A percentile compares a stretch with the other conserved stretches of the same genome.
Conservation (phyloP, 1,284 basidiomycete genomes). For the Tilletia horrida region DNA sequence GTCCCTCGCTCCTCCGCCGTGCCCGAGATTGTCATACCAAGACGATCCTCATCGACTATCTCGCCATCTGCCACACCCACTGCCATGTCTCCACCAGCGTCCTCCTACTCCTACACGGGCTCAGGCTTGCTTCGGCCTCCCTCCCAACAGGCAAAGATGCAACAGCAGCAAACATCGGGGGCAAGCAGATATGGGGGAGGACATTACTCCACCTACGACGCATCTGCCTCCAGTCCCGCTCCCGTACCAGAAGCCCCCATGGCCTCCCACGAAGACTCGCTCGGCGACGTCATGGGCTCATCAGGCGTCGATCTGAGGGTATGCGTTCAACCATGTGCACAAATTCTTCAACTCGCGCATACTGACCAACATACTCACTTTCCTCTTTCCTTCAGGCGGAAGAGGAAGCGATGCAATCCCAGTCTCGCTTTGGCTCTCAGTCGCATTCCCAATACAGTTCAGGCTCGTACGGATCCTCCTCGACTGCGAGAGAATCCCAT, state of each 20-base stretch:
- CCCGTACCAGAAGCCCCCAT: neutral
- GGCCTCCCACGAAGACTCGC: conserved; percentile 32
- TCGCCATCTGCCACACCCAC: neutral
- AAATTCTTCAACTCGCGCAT: neutral
- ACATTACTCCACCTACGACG: neutral
- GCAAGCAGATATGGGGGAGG: too few species aligned
- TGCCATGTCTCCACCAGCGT: conserved; percentile 1
- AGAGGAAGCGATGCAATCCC: conserved; percentile 45
- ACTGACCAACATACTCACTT: neutral
- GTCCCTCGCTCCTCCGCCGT: neutral
- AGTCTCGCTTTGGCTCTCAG: conserved; percentile 9
- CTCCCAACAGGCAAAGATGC: neutral
- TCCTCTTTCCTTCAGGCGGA: conserved; percentile 31
- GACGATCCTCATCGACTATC: neutral
- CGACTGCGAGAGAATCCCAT: conserved; percentile 33
- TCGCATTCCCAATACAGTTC: conserved; percentile 18
- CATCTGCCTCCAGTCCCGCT: neutral
- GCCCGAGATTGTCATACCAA: conserved; percentile 14
- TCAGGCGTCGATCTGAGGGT: conserved; percentile 46
- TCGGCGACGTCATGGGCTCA: conserved; percentile 48
- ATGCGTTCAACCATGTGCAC: neutral
- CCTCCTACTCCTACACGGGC: neutral
- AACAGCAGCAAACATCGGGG: neutral
- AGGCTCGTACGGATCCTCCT: conserved; percentile 26
- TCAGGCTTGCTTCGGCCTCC: conserved; percentile 1